Base-by-base conservation (phyloP, 2,329 filamentous ascomycete genomes). In the Venturia aucupariae region DNA sequence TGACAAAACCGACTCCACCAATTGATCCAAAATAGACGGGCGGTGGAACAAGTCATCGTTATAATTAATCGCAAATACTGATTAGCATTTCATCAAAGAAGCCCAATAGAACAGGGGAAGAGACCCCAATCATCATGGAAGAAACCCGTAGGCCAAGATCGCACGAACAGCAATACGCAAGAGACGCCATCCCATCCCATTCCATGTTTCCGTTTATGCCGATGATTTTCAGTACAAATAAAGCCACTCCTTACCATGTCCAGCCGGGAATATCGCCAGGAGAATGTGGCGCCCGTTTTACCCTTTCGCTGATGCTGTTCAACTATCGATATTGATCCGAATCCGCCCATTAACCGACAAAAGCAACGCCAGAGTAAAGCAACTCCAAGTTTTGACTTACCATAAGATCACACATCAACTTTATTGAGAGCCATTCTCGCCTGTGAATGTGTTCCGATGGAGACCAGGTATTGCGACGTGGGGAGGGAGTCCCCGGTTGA, bases 401-500 rank as follows among this genome's bases (percentile, higher is more conserved):
- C 51, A 35, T 22, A 51, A 51, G 46, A 51, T 24, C 46, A 13
- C 22, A 27, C 27, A 11, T 11, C 19, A 19, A 35, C 27, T 13
- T 15, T 57, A 57, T 35, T 57, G 27, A 57, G 51, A 1, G 17
- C 30, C 51, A 57, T 57, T 57, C 22, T 35, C 51, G 30, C 51
- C 51, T n/a, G 51, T 35, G 30, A 57, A 57, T 13, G 30, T 22
- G 27, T 32, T 35, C 8, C 51, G 51, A 32, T 61, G 64, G 2
- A 65, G 46, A 42, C 64, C 64, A 7, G 64, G 64, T 22, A 62
- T 39, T 10, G 10, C 19, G 19, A 19, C n/a, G 27, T 41, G 55
- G 41, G 7, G 35, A 19, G 59, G 41, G 11, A 64, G 19, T 35
- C 55, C 55, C 15, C 51, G 46, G 35, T 65, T 65, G 44, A 65